A percentile compares a stretch with the other conserved stretches of the same genome.
These are phyloP conservation scores for Chamaenerion angustifolium DNA, from an alignment of 345 rosid genomes.

Conservation along the genomic window DNA sequence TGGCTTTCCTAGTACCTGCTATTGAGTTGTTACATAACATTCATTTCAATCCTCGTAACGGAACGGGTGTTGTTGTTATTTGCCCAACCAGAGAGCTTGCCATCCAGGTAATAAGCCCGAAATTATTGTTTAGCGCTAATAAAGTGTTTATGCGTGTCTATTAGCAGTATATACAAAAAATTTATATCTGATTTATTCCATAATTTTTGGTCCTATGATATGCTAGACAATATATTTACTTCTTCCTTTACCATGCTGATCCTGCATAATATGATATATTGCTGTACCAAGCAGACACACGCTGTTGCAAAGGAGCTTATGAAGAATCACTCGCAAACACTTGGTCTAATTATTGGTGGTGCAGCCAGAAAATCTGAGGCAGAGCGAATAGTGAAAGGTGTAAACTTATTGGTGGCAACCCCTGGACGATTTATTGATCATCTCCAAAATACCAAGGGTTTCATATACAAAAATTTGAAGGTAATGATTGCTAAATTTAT, in stretches of 20 bases:
- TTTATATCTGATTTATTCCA: no score
- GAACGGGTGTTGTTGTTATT: slow-evolving; percentile 76
- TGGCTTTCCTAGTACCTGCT: slow-evolving; percentile 86
- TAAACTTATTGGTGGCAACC: slow-evolving; percentile 85
- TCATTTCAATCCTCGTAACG: slow-evolving; percentile 60
- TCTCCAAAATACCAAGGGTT: slow-evolving; percentile 84
- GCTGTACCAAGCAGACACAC: slow-evolving; percentile 43
- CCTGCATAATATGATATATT: neutral
- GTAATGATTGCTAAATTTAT: slow-evolving; percentile 16
- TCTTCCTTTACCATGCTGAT: neutral
- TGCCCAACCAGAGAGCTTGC: slow-evolving; percentile 99
- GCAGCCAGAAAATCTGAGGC: slow-evolving; percentile 74
- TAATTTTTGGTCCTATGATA: no score
- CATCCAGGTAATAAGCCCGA: slow-evolving; percentile 48
- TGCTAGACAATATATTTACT: neutral
- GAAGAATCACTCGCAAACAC: slow-evolving; percentile 75
- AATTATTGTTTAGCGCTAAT: neutral
- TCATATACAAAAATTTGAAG: slow-evolving; percentile 75
- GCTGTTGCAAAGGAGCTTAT: slow-evolving; percentile 90
- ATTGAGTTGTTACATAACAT: slow-evolving; percentile 65
- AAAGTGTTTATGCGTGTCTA: neutral
- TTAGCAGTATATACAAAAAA: neutral
- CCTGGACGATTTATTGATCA: slow-evolving; percentile 98
- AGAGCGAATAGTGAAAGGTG: slow-evolving; percentile 65
- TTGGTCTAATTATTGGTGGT: slow-evolving; percentile 86